These are phyloP conservation scores for Trichothecium roseum DNA, from an alignment of 2,329 filamentous ascomycete species.

Conservation along the genomic window DNA sequence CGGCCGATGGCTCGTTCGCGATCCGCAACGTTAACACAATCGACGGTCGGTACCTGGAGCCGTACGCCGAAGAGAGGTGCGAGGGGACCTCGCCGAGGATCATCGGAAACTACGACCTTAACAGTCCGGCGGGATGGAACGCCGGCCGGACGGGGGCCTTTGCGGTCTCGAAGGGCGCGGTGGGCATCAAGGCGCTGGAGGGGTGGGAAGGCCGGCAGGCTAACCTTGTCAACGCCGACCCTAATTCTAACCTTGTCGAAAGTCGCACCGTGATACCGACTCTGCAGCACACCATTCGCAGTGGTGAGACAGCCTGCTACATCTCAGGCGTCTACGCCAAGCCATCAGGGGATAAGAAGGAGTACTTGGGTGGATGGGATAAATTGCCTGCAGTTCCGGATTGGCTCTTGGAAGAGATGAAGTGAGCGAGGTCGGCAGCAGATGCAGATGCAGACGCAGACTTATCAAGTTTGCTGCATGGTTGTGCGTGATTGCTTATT, in stretches of 20 bases:
- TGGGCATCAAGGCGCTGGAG: slow-evolving; percentile 46
- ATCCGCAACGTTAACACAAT: slow-evolving; percentile 43
- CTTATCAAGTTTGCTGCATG: no score
- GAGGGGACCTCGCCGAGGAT: slow-evolving; percentile 45
- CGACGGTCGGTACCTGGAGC: slow-evolving; percentile 39
- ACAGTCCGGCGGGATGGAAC: slow-evolving; percentile 41
- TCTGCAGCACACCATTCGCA: slow-evolving; percentile 49
- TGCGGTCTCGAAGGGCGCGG: slow-evolving; percentile 44
- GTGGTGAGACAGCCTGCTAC: slow-evolving; percentile 53
- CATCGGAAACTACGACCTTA: slow-evolving; percentile 50
- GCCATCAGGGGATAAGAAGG: slow-evolving; percentile 41
- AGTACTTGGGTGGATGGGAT: slow-evolving; percentile 52
- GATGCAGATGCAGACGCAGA: no score
- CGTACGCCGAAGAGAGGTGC: slow-evolving; percentile 31
- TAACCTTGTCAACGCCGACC: slow-evolving; percentile 63
- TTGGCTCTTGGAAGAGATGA: slow-evolving; percentile 48
- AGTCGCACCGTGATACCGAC: slow-evolving; percentile 63
- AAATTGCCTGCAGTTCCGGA: slow-evolving; percentile 44
- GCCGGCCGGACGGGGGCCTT: slow-evolving; percentile 42
- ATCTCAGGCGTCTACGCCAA: slow-evolving; percentile 62
- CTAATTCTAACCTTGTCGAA: slow-evolving; percentile 69
- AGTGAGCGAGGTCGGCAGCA: no score
- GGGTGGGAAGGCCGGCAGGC: slow-evolving; percentile 40
- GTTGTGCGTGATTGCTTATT: no score
- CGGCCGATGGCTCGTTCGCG: slow-evolving; percentile 66